phyloP scores from a whole-genome alignment of 768 basidiomycete species.

The Pholiota microspora region DNA sequence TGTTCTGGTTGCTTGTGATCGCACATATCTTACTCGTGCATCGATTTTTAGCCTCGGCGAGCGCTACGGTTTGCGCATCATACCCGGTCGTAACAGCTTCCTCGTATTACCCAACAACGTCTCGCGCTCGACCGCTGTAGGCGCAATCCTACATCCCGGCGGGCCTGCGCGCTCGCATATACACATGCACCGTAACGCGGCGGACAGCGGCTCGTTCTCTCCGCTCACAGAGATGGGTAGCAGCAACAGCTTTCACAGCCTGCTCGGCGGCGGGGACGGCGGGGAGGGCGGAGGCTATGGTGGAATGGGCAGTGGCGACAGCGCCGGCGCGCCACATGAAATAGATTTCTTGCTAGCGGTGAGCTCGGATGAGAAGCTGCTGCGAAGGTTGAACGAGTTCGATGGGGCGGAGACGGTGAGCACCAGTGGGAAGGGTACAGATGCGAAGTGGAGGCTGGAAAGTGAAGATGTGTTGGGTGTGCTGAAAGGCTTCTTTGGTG shows the following conservation, averaged over 20 bases:
- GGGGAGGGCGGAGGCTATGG: slow-evolving; percentile 16
- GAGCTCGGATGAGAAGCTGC: slow-evolving; percentile 75
- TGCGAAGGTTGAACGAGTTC: slow-evolving; percentile 73
- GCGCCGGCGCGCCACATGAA: slow-evolving; percentile 33
- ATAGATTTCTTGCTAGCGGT: slow-evolving; percentile 62
- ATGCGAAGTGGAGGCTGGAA: slow-evolving; percentile 68
- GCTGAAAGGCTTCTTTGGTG: slow-evolving; percentile 26
- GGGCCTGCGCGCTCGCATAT: slow-evolving; percentile 38
- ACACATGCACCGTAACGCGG: slow-evolving; percentile 37
- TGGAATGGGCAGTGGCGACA: slow-evolving; percentile 21
- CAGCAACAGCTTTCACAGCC: neutral
- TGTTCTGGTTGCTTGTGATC: neutral
- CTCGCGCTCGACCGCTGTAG: slow-evolving; percentile 80
- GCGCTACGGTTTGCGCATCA: slow-evolving; percentile 79
- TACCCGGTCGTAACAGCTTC: slow-evolving; percentile 78
- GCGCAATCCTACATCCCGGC: slow-evolving; percentile 72
- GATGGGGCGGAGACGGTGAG: slow-evolving; percentile 71
- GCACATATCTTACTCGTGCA: too few species aligned
- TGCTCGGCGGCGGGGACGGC: neutral
- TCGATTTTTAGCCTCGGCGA: slow-evolving; percentile 60
- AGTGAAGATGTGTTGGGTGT: slow-evolving; percentile 29
- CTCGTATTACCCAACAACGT: slow-evolving; percentile 81
- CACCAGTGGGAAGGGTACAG: slow-evolving; percentile 72
- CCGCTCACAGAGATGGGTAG: neutral
- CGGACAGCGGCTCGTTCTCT: neutral